Percentiles rank a stretch among this genome's conserved stretches.
These are phyloP conservation scores for Venturia pyrina DNA, from an alignment of 2,329 filamentous ascomycete genomes.

Conservation along the genomic window DNA sequence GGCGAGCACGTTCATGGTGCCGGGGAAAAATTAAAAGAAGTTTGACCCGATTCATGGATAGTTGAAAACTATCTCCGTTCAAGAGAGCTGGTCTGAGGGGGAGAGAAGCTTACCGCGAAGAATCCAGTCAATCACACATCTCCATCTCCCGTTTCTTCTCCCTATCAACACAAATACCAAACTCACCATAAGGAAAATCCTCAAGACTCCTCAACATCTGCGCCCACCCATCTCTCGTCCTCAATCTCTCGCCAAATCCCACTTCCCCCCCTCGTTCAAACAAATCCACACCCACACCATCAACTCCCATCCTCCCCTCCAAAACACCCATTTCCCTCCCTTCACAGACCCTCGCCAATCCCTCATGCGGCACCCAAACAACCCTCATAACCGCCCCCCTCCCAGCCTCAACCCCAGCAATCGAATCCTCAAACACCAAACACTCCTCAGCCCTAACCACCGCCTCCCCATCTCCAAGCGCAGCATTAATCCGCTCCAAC, in stretches of 20 bases:
- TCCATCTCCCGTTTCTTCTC: not conserved
- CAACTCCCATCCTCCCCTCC: not conserved
- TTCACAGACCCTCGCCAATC: not conserved
- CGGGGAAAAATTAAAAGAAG: no score
- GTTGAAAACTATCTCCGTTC: no score
- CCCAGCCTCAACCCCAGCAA: slow-evolving; percentile 11
- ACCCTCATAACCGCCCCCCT: slow-evolving; percentile 7
- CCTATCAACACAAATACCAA: not conserved
- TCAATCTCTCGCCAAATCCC: not conserved
- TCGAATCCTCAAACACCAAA: slow-evolving; percentile 12
- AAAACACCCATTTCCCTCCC: slow-evolving; percentile 7
- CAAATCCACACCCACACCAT: not conserved
- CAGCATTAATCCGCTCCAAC: slow-evolving; percentile 6
- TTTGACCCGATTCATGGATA: no score
- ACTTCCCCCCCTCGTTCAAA: not conserved
- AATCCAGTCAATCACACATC: not conserved
- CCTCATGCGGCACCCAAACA: slow-evolving; percentile 9
- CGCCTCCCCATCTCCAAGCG: not conserved
- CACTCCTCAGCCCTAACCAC: slow-evolving; percentile 1
- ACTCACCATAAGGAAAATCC: slow-evolving; percentile 5
- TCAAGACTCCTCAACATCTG: slow-evolving; percentile 1
- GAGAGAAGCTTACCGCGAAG: not conserved
- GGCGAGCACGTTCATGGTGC: no score
- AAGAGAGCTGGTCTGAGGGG: not conserved
- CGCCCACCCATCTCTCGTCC: not conserved